Base-by-base conservation (phyloP, 108 stramenopile species). In the Mayamaea pseudoterrestris region DNA sequence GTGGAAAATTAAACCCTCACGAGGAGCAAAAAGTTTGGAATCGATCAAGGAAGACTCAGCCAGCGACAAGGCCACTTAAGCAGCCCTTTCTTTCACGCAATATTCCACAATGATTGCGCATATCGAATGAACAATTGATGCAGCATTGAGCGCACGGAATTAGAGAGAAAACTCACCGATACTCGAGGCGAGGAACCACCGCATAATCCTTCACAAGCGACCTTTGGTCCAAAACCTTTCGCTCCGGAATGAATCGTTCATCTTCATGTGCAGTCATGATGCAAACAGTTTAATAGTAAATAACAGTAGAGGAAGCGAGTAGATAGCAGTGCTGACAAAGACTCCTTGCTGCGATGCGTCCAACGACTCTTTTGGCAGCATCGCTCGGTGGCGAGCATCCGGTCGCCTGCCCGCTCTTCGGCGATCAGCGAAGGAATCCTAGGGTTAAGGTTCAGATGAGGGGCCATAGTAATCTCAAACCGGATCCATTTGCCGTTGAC, bases 181-280 rank as follows among this genome's bases (percentile, higher is more conserved):
- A 91, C 49, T 85, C 83, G 31, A 91, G 65, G 53, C 90, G 90
- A 35, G 90, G 89, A 27, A 84, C 65, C 32, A 74, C 73, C 31
- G 80, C 82, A 55, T 92, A 92, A 62, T 86, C 83, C 68, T 92
- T 86, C 55, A 92, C 85, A n/a, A 83, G 59, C 25, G 67, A 65
- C 17, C 81, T 59, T 32, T 74, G 90, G 52, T 92, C 85, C 49
- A 87, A 42, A 63, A 68, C 70, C 52, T 75, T 65, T 50, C 90
- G 74, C 39, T 76, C 73, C 35, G 90, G 90, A 56, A 88, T 78
- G 63, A 73, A 73, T 22, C 81, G 61, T 53, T 92, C 90, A 21
- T 71, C 72, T 47, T 47, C 47, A 24, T 26, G 24, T 5, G 21
- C 24, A 13, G 21, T 23, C 11, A 30, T 17, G 26, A 47, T 47